Evolutionary conservation across 192 early-diverging fungal genomes (phyloP).

Genomic region (Pilaira anomala): DNA sequence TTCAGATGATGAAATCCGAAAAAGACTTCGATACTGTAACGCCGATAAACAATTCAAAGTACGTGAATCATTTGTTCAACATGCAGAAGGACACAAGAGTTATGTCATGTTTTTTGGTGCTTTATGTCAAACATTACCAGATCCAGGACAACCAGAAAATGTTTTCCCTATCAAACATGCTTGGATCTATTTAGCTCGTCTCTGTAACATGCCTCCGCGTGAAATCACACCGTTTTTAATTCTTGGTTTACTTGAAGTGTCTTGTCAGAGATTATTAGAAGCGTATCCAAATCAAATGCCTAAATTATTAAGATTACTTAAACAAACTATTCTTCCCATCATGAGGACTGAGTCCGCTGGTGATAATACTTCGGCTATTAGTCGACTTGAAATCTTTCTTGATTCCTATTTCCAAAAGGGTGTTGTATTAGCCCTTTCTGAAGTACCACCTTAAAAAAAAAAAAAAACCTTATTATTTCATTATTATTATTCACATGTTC

Average conservation of each 20-base stretch:
- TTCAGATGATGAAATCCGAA: constrained; percentile 26
- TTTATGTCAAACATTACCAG: constrained; percentile 54
- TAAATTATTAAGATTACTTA: constrained; percentile 44
- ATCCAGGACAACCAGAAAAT: constrained; percentile 37
- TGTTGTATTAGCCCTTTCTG: too few species aligned
- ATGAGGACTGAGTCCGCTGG: constrained; percentile 23
- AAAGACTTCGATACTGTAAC: constrained; percentile 39
- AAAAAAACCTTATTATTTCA: too few species aligned
- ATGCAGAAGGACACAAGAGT: constrained; percentile 62
- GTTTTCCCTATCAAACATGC: constrained; percentile 52
- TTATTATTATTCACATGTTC: too few species aligned
- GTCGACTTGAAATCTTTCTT: constrained; percentile 42
- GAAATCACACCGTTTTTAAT: constrained; percentile 64
- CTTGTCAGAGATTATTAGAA: constrained; percentile 30
- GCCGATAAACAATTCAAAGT: constrained; percentile 27
- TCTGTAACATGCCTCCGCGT: constrained; percentile 64
- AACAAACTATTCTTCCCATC: constrained; percentile 27
- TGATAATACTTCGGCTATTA: constrained; percentile 34
- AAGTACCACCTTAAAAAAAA: too few species aligned
- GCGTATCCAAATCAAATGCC: constrained; percentile 42
- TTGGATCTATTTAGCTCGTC: constrained; percentile 73
- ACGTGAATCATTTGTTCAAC: constrained; percentile 59
- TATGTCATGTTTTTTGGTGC: constrained; percentile 68
- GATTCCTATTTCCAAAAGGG: constrained; percentile 32
- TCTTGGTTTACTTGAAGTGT: constrained; percentile 55